phyloP scores from a whole-genome alignment of 768 basidiomycete species.

The Hygrocybe punicea region DNA sequence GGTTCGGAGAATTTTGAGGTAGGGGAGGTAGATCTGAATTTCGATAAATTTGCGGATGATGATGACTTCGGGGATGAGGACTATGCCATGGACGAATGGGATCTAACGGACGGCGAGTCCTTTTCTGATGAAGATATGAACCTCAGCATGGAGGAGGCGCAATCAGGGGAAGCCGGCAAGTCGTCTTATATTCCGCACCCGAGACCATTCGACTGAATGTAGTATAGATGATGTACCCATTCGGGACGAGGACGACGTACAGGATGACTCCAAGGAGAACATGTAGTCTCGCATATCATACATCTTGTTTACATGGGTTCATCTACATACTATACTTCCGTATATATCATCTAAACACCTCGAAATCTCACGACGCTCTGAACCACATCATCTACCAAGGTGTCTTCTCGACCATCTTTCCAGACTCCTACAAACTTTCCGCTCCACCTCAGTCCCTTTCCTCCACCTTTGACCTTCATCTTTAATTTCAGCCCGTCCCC shows the following conservation, averaged over 20 bases:
- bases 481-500: slow-evolving; percentile 57
- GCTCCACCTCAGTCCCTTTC: slow-evolving; percentile 73
- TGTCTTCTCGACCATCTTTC: slow-evolving; percentile 48
- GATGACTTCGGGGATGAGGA: slow-evolving; percentile 15
- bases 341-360: neutral
- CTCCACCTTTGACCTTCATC: slow-evolving; percentile 70
- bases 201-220: neutral
- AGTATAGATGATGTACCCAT: too few species aligned
- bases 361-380: slow-evolving; percentile 4
- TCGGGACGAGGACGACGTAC: too few species aligned
- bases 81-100: slow-evolving; percentile 10
- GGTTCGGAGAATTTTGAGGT: slow-evolving; percentile 23
- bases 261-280: too few species aligned
- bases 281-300: too few species aligned
- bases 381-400: slow-evolving; percentile 39
- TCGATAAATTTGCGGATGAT: slow-evolving; percentile 14
- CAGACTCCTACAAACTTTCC: slow-evolving; percentile 68
- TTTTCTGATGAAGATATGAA: slow-evolving; percentile 18
- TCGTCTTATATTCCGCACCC: neutral
- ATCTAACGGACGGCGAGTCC: slow-evolving; percentile 2
- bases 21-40: slow-evolving; percentile 12
- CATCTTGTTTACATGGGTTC: neutral
- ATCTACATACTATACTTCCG: neutral
- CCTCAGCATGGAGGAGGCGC: slow-evolving; percentile 7
- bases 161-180: neutral